A percentile compares a stretch with the other conserved stretches of the same genome.
Evolutionary conservation across 1,284 basidiomycete genomes (phyloP).

Genomic region (Trichosporon ovoides): DNA sequence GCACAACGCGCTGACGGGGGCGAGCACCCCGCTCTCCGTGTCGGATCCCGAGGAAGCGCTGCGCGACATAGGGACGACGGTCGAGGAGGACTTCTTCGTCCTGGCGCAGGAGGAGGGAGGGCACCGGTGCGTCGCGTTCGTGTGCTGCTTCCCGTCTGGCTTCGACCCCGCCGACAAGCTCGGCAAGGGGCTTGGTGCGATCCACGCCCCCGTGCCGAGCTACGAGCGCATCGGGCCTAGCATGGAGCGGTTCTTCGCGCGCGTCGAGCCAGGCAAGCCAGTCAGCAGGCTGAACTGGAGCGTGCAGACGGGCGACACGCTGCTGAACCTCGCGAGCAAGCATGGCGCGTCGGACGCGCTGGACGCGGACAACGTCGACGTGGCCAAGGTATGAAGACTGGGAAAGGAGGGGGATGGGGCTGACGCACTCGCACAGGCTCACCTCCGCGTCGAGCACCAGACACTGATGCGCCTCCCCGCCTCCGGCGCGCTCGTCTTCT

Average conservation of each 20-base stretch:
- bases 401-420: not conserved
- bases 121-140: slow-evolving; percentile 17
- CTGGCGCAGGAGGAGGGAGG: slow-evolving; percentile 1
- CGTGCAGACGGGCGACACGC: slow-evolving; percentile 14
- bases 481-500: slow-evolving; percentile 13
- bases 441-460: slow-evolving; percentile 18
- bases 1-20: slow-evolving; percentile 10
- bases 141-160: slow-evolving; percentile 17
- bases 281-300: slow-evolving; percentile 14
- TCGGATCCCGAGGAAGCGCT: slow-evolving; percentile 1
- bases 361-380: not conserved
- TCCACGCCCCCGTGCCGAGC: slow-evolving; percentile 16
- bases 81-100: slow-evolving; percentile 20
- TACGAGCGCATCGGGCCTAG: slow-evolving; percentile 16
- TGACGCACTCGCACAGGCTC: not conserved
- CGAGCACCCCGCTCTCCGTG: not conserved
- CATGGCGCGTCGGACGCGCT: slow-evolving; percentile 9
- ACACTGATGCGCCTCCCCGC: slow-evolving; percentile 14
- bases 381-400: not conserved
- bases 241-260: slow-evolving; percentile 20
- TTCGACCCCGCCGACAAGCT: slow-evolving; percentile 17
- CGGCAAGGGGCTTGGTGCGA: slow-evolving; percentile 9
- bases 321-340: slow-evolving; percentile 12
- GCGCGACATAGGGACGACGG: slow-evolving; percentile 10
- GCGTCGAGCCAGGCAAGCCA: slow-evolving; percentile 15